A percentile compares a stretch with the other conserved stretches of the same genome.
Conservation (phyloP, 1,139 yeast species). For the Kodamaea anthophila region DNA sequence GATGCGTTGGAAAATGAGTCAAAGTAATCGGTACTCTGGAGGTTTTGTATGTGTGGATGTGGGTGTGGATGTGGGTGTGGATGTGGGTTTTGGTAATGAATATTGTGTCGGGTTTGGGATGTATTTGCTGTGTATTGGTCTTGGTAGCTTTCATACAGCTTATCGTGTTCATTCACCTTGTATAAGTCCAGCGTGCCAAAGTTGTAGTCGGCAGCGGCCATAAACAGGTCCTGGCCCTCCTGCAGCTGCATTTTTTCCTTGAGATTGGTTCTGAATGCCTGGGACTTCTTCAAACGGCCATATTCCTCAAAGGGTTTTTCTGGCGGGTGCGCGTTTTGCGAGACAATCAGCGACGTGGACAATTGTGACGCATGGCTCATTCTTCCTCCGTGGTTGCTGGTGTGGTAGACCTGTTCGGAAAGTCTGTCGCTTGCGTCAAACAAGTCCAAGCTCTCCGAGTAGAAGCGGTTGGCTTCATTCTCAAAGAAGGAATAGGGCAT, state of each 20-base stretch:
- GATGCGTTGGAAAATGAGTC: not conserved
- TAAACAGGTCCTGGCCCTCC: too few species aligned
- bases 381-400: slow-evolving; percentile 3
- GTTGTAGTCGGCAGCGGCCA: too few species aligned
- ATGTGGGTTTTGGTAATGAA: slow-evolving; percentile 4
- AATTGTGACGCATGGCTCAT: slow-evolving; percentile 15
- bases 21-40: too few species aligned
- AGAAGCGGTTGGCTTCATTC: slow-evolving; percentile 1
- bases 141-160: slow-evolving; percentile 12
- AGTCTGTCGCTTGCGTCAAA: slow-evolving; percentile 4
- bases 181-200: too few species aligned
- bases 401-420: slow-evolving; percentile 1
- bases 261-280: too few species aligned
- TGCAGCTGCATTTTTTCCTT: too few species aligned
- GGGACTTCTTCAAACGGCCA: too few species aligned
- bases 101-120: slow-evolving; percentile 1
- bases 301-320: too few species aligned
- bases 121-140: not conserved
- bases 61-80: slow-evolving; percentile 16
- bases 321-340: slow-evolving; percentile 9
- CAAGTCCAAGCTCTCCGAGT: slow-evolving; percentile 2
- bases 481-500: slow-evolving; percentile 3
- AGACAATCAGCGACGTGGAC: slow-evolving; percentile 16
- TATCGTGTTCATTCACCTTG: too few species aligned
- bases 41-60: slow-evolving; percentile 30